Evolutionary conservation across 140 eudicot species (phyloP), one percentile per base, ranked within the genome.

Genomic region (Ambrosia hybrid): DNA sequence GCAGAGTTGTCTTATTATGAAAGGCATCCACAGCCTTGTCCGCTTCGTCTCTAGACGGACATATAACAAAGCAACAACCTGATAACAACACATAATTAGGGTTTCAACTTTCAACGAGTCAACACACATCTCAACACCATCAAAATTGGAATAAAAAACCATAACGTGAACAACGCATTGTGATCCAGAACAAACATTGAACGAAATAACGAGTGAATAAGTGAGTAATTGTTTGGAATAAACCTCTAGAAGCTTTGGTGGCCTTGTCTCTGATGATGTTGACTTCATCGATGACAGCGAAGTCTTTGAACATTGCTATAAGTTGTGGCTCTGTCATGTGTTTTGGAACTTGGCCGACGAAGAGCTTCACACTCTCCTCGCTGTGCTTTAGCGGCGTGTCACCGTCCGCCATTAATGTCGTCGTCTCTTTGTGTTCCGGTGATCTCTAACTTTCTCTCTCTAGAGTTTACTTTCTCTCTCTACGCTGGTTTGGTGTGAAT

Each of bases 341-440:
- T 91, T 90, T 90, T 46, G 97, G 97, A 66, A 90, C 95, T 82
- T 90, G 97, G 59, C 97, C 97, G 72, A 88, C 91, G 80, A 91
- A 91, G 68, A 91, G 85, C 85, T 89, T 89, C 82, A 91, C 97
- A 71, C 89, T 81, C 70, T 89, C 96, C 52, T 79, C 96, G 67
- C 84, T 61, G 70, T 81, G 96, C 57, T 68, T 41, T 68, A 65
- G 72, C 83, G 43, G 77, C 75, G 57, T 51, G 66, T 74, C 78
- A 59, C 72, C 82, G 49, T 87, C 97, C 91, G 91, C 97, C 97
- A 88, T 90, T 78, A 86, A 76, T 76, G 84, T 73, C 76, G 79
- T 71, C 16, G 34, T 30, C 34, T 30, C 34, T 30, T 30, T 30
- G 34, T 30, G 34, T 30, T 30, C 34, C 81, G 61, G 68, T 79